Evolutionary conservation across 2,329 filamentous ascomycete genomes (phyloP).

Genomic region (Furcasterigmium furcatum): DNA sequence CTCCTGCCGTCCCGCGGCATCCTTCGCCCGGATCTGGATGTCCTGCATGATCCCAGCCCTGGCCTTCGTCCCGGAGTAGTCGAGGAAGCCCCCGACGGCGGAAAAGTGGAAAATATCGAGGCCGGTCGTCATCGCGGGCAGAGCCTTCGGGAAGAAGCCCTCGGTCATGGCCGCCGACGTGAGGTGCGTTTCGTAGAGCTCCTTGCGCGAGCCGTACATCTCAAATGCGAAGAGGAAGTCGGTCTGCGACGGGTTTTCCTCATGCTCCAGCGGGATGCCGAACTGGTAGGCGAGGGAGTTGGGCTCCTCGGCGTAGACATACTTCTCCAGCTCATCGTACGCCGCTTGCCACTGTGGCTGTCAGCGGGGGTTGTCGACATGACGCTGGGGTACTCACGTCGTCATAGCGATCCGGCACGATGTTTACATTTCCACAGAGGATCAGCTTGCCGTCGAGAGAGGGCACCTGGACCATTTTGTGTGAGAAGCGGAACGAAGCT

Average conservation of each 20-base stretch:
- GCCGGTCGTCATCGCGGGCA: constrained; percentile 16
- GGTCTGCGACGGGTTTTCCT: constrained; percentile 14
- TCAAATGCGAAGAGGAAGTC: constrained; percentile 20
- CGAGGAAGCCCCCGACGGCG: constrained; percentile 17
- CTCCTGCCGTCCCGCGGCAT: constrained; percentile 7
- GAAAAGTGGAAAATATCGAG: constrained; percentile 17
- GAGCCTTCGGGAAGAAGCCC: constrained; percentile 14
- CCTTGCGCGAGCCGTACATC: constrained; percentile 12
- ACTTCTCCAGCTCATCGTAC: constrained; percentile 31
- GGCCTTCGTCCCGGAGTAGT: constrained; percentile 10
- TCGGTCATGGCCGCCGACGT: constrained; percentile 15
- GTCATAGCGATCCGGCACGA: constrained; percentile 28
- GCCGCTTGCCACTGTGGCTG: constrained; percentile 32
- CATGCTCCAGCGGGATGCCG: constrained; percentile 28
- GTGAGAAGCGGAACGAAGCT: too few species aligned
- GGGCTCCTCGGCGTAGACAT: constrained; percentile 28
- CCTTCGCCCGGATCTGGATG: constrained; percentile 12
- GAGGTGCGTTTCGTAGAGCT: constrained; percentile 17
- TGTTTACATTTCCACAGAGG: constrained; percentile 27
- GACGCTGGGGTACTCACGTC: constrained; percentile 16
- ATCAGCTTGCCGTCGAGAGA: constrained; percentile 3
- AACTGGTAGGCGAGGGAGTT: constrained; percentile 38
- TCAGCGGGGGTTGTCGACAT: neutral
- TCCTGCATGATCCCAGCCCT: constrained; percentile 19
- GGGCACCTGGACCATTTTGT: too few species aligned